These are phyloP conservation scores for Leavenworthia alabamica DNA, from an alignment of 345 rosid species.

Conservation along the genomic window DNA sequence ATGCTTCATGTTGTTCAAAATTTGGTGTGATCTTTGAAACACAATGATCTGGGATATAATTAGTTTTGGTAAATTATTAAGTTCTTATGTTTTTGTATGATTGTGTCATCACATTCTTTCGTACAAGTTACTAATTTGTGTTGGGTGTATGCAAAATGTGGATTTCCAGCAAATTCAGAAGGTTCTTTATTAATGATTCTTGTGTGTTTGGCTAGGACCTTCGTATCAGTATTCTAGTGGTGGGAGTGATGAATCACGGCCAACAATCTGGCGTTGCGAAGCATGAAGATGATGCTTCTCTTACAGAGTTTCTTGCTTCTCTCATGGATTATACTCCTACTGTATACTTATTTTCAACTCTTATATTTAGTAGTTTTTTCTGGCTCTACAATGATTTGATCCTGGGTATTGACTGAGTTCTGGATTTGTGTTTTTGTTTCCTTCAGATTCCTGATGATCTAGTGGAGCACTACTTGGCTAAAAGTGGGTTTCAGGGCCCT, in stretches of 20 bases:
- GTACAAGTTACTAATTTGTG: not conserved
- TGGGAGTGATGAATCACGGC: constrained; percentile 47
- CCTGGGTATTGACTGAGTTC: not conserved
- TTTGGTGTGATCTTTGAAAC: not conserved
- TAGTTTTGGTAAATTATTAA: no score
- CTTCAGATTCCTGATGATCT: constrained; percentile 87
- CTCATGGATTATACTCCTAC: constrained; percentile 88
- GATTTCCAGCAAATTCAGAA: not conserved
- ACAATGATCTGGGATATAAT: not conserved
- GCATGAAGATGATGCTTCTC: constrained; percentile 81
- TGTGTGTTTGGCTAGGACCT: no score
- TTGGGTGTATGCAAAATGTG: not conserved
- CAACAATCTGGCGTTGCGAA: constrained; percentile 49
- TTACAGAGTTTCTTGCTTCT: constrained; percentile 74
- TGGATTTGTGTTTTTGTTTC: not conserved
- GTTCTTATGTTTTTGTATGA: not conserved
- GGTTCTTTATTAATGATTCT: not conserved
- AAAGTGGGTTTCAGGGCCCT: constrained; percentile 95
- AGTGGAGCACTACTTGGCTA: constrained; percentile 93
- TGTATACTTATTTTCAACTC: constrained; percentile 23
- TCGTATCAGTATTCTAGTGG: not conserved
- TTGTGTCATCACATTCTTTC: not conserved
- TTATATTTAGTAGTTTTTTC: not conserved
- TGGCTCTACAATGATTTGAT: not conserved
- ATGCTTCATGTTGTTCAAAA: not conserved